phyloP scores from a whole-genome alignment of 169 alveolate genomes.

The Theileria parva region DNA sequence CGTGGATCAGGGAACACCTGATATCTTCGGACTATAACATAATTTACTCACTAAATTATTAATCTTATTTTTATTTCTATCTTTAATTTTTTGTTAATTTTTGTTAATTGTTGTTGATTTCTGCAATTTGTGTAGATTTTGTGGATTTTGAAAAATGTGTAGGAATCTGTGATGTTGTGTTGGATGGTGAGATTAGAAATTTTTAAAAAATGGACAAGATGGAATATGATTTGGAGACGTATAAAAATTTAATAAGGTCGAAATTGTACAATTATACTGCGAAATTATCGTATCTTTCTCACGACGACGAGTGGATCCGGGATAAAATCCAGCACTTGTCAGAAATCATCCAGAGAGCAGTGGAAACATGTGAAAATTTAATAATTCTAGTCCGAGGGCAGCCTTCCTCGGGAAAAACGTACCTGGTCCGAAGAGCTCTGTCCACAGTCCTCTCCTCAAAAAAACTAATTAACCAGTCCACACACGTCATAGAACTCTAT shows the following conservation, averaged over 20 bases:
- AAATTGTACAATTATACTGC: conserved; percentile 2
- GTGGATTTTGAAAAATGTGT: not conserved
- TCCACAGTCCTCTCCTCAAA: not conserved
- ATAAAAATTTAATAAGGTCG: conserved; percentile 5
- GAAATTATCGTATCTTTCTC: not conserved
- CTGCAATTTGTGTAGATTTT: not conserved
- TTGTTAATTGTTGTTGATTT: not conserved
- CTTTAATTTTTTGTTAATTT: too few species aligned
- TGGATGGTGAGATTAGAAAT: not conserved
- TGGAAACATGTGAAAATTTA: conserved; percentile 16
- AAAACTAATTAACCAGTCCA: not conserved
- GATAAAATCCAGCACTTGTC: conserved; percentile 25
- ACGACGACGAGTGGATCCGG: conserved; percentile 36
- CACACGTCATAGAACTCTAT: conserved; percentile 58
- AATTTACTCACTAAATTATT: not conserved
- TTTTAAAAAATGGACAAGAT: not conserved
- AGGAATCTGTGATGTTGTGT: not conserved
- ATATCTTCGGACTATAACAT: conserved; percentile 25
- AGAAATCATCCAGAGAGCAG: conserved; percentile 8
- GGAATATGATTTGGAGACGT: conserved; percentile 1
- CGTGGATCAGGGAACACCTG: conserved; percentile 54
- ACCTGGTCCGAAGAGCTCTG: conserved; percentile 35
- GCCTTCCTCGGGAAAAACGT: conserved; percentile 63
- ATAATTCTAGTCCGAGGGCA: conserved; percentile 39
- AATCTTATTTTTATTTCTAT: too few species aligned